Conservation (phyloP, 805 yeast genomes). For the Metschnikowia sp. region DNA sequence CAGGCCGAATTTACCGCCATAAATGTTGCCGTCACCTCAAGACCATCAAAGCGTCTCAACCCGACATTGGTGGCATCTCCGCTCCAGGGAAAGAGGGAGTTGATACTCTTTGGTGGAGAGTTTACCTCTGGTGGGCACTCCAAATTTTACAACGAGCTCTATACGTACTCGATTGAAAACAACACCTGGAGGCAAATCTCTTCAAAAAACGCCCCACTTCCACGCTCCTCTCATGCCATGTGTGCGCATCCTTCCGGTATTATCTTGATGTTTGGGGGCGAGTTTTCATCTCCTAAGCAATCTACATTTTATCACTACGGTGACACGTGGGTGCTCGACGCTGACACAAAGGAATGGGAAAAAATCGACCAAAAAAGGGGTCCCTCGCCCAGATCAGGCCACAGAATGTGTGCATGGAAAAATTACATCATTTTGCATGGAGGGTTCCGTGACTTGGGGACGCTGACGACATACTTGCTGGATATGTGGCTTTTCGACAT, state of each 20-base stretch:
- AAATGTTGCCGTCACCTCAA: slow-evolving; percentile 50
- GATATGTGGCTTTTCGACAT: slow-evolving; percentile 94
- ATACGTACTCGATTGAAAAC: slow-evolving; percentile 67
- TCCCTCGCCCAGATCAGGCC: slow-evolving; percentile 90
- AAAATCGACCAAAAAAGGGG: slow-evolving; percentile 72
- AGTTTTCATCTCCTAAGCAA: slow-evolving; percentile 94
- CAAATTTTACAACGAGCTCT: slow-evolving; percentile 78
- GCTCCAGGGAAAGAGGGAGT: slow-evolving; percentile 68
- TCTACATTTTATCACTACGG: slow-evolving; percentile 94
- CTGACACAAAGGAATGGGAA: slow-evolving; percentile 83
- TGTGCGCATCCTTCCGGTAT: slow-evolving; percentile 90
- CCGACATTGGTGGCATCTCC: slow-evolving; percentile 76
- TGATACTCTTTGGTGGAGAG: slow-evolving; percentile 91
- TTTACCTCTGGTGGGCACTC: slow-evolving; percentile 48
- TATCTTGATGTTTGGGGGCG: slow-evolving; percentile 89
- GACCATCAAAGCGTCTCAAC: slow-evolving; percentile 70
- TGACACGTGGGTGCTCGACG: slow-evolving; percentile 92
- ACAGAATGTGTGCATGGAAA: slow-evolving; percentile 87
- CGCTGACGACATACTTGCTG: slow-evolving; percentile 74
- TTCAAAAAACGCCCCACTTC: slow-evolving; percentile 86
- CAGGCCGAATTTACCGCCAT: slow-evolving; percentile 79
- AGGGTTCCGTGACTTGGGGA: slow-evolving; percentile 88
- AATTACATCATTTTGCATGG: slow-evolving; percentile 83
- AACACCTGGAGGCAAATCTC: slow-evolving; percentile 76
- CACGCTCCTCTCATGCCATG: slow-evolving; percentile 92